Conservation (phyloP, 306 rosid genomes). For the Cucumis melo region DNA sequence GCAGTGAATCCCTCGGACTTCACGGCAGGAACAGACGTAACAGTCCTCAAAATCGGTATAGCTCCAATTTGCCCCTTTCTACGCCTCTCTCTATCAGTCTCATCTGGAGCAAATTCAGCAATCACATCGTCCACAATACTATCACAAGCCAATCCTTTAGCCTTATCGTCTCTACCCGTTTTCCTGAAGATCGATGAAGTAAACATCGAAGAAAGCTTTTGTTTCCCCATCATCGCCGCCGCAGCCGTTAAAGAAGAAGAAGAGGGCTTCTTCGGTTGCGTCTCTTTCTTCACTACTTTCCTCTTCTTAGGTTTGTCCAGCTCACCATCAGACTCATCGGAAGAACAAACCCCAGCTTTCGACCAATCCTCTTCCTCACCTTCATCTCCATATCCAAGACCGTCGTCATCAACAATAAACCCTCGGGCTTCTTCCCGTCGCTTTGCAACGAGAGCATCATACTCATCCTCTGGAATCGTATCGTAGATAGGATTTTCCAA, state of each 20-base stretch:
- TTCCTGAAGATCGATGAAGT: slow-evolving; percentile 64
- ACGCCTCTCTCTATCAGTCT: slow-evolving; percentile 51
- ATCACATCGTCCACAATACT: slow-evolving; percentile 78
- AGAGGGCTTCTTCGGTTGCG: slow-evolving; percentile 37
- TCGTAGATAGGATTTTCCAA: slow-evolving; percentile 69
- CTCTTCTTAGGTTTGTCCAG: slow-evolving; percentile 41
- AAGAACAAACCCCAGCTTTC: slow-evolving; percentile 30
- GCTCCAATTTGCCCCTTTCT: slow-evolving; percentile 26
- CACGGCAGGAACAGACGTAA: not conserved
- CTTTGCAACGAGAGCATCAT: slow-evolving; percentile 67
- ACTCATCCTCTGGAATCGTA: slow-evolving; percentile 62
- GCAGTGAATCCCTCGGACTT: slow-evolving; percentile 14
- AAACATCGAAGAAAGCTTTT: slow-evolving; percentile 76
- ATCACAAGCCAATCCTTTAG: slow-evolving; percentile 25
- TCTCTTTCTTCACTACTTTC: slow-evolving; percentile 47
- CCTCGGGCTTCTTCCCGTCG: slow-evolving; percentile 56
- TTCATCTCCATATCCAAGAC: slow-evolving; percentile 72
- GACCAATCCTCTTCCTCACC: slow-evolving; percentile 99
- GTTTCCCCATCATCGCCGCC: slow-evolving; percentile 75
- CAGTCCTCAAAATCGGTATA: slow-evolving; percentile 7
- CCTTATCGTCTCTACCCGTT: slow-evolving; percentile 41
- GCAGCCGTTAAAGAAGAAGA: slow-evolving; percentile 63
- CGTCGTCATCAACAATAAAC: slow-evolving; percentile 78
- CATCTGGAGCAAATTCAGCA: slow-evolving; percentile 82
- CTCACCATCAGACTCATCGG: slow-evolving; percentile 65